Percentiles rank a stretch among this genome's conserved stretches.
These are phyloP conservation scores for Beauveria scarabaeidicola DNA, from an alignment of 2,329 filamentous ascomycete genomes.

Conservation along the genomic window DNA sequence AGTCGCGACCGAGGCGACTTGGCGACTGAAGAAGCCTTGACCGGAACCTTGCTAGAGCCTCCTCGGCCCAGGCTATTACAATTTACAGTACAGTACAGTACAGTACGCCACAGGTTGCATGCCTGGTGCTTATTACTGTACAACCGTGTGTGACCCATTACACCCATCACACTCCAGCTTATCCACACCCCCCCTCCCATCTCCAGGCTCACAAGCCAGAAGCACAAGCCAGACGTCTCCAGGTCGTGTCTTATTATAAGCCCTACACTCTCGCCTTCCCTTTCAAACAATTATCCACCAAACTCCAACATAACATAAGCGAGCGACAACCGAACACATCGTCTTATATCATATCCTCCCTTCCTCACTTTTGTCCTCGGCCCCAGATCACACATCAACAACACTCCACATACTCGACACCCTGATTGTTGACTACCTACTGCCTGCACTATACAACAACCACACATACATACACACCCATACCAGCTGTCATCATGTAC, in stretches of 20 bases:
- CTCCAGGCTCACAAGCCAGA: constrained; percentile 10
- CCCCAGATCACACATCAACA: background rate
- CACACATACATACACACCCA: constrained; percentile 14
- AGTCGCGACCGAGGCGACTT: constrained; percentile 3
- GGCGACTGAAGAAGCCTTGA: background rate
- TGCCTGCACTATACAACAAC: background rate
- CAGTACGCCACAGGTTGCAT: background rate
- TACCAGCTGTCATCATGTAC: constrained; percentile 33
- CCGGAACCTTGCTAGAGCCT: background rate
- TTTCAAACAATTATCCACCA: background rate
- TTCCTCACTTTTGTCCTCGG: background rate
- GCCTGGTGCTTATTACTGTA: constrained; percentile 5
- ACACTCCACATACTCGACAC: background rate
- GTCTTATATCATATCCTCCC: constrained; percentile 3
- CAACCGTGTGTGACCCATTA: background rate
- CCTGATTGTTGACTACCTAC: background rate
- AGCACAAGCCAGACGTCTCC: constrained; percentile 7
- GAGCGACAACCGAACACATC: constrained; percentile 3
- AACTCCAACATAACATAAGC: constrained; percentile 2
- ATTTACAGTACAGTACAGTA: background rate
- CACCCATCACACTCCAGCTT: background rate
- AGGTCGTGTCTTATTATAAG: constrained; percentile 9
- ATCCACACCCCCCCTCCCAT: background rate
- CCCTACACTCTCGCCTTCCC: constrained; percentile 1
- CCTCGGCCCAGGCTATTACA: constrained; percentile 4